Evolutionary conservation across 257 asterid species (phyloP).

Genomic region (Verbascum thapsus): DNA sequence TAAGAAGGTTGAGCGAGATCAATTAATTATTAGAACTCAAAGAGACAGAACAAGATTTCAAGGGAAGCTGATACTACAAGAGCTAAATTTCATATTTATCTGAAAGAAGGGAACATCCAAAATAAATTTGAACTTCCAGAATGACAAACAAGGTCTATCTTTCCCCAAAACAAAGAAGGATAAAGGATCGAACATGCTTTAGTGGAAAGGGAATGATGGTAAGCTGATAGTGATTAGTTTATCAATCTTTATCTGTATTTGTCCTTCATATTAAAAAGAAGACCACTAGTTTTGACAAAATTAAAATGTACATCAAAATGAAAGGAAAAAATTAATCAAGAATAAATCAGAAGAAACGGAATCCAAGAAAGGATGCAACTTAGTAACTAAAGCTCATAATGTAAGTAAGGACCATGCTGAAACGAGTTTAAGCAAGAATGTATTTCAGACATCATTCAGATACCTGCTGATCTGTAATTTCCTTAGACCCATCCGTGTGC

Average conservation of each 20-base stretch:
- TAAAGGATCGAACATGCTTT: background rate
- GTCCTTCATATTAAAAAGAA: background rate
- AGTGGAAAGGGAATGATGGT: slow-evolving; percentile 10
- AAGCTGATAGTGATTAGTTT: background rate
- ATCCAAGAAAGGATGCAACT: slow-evolving; percentile 19
- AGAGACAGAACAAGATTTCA: background rate
- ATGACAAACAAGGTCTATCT: slow-evolving; percentile 6
- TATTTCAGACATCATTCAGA: slow-evolving; percentile 7
- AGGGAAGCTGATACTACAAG: background rate
- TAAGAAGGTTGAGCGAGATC: background rate
- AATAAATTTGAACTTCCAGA: background rate
- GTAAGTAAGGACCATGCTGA: slow-evolving; percentile 22
- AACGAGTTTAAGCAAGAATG: slow-evolving; percentile 16
- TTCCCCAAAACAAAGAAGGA: background rate
- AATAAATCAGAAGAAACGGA: slow-evolving; percentile 16
- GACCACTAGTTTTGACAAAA: background rate
- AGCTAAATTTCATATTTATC: background rate
- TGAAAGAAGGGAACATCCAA: background rate
- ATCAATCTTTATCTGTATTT: slow-evolving; percentile 4
- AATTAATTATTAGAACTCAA: background rate
- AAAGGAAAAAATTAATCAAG: slow-evolving; percentile 16
- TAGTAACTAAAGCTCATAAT: slow-evolving; percentile 26
- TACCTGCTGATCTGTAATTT: slow-evolving; percentile 67
- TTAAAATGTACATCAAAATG: slow-evolving; percentile 4
- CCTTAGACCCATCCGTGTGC: slow-evolving; percentile 49